Percentiles rank a stretch among this genome's conserved stretches.
phyloP scores from a whole-genome alignment of 345 rosid species.

The Populus pruinosa region DNA sequence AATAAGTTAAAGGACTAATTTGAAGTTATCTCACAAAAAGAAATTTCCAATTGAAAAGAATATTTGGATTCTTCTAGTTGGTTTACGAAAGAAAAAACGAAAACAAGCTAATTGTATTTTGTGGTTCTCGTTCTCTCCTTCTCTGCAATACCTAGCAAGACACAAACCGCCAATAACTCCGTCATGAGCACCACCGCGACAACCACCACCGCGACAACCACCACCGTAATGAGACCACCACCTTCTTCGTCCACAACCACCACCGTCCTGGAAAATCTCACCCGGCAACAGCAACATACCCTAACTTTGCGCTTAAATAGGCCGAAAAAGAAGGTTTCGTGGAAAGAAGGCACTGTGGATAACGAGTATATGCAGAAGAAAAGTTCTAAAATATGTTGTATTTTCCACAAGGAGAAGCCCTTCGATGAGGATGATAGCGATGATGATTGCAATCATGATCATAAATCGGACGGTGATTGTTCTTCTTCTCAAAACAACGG shows the following conservation, averaged over 20 bases:
- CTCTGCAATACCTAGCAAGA: background rate
- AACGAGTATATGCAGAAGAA: slow-evolving; percentile 96
- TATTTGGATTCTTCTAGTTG: background rate
- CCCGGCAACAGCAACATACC: slow-evolving; percentile 41
- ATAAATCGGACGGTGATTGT: slow-evolving; percentile 19
- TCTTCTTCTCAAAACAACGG: slow-evolving; percentile 8
- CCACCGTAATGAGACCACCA: too few relatives aligned
- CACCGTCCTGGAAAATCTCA: slow-evolving; percentile 41
- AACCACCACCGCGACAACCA: slow-evolving; percentile 26
- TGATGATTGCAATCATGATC: slow-evolving; percentile 22
- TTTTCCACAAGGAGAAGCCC: slow-evolving; percentile 89
- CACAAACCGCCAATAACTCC: background rate
- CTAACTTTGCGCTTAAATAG: slow-evolving; percentile 62
- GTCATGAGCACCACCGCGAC: background rate
- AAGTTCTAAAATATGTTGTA: slow-evolving; percentile 95
- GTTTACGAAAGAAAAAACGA: background rate
- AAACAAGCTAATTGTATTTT: background rate
- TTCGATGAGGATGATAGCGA: slow-evolving; percentile 91
- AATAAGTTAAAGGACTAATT: background rate
- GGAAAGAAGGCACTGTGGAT: slow-evolving; percentile 95
- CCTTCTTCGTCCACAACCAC: too few relatives aligned
- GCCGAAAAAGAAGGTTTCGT: slow-evolving; percentile 78
- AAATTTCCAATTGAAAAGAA: background rate
- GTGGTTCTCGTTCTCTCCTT: background rate
- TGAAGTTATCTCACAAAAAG: background rate